A percentile compares a stretch with the other conserved stretches of the same genome.
Conservation (phyloP, 176 grass and related monocot species). For the Oryza glumipatula region DNA sequence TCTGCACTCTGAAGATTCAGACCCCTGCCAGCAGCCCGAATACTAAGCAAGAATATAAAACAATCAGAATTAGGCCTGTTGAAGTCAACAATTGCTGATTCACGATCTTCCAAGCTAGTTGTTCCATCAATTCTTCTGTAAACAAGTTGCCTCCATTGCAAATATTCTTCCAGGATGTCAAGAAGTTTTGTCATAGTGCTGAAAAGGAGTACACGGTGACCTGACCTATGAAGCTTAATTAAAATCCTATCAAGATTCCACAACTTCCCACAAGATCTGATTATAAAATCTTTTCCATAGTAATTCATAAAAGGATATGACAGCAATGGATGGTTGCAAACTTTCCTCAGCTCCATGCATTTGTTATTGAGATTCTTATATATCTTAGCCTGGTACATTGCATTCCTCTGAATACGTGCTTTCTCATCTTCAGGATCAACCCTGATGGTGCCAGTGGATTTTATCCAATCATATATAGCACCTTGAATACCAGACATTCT, state of each 20-base stretch:
- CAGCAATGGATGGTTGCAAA: constrained; percentile 93
- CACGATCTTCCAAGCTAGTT: constrained; percentile 96
- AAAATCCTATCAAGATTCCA: constrained; percentile 99
- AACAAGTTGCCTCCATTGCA: constrained; percentile 84
- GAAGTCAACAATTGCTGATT: constrained; percentile 93
- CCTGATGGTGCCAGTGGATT: constrained; percentile 98
- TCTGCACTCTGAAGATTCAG: constrained; percentile 99
- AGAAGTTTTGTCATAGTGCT: constrained; percentile 99
- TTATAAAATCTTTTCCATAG: constrained; percentile 80
- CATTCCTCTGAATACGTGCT: constrained; percentile 68
- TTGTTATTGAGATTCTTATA: constrained; percentile 98
- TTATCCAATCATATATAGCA: constrained; percentile 98
- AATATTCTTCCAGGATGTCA: constrained; percentile 96
- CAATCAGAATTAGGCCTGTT: constrained; percentile 91
- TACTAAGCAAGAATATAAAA: constrained; percentile 99
- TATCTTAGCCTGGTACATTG: constrained; percentile 83
- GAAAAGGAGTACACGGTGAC: constrained; percentile 95
- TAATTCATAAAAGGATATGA: constrained; percentile 82
- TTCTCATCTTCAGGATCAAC: constrained; percentile 98
- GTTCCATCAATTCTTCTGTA: constrained; percentile 97
- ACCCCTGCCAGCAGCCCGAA: constrained; percentile 97
- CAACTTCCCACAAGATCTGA: constrained; percentile 96
- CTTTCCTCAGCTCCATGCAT: constrained; percentile 99
- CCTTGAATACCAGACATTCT: constrained; percentile 98
- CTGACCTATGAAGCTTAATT: constrained; percentile 87